Conservation (phyloP, 1,139 yeast genomes). For the Insectozyma bohioensis region DNA sequence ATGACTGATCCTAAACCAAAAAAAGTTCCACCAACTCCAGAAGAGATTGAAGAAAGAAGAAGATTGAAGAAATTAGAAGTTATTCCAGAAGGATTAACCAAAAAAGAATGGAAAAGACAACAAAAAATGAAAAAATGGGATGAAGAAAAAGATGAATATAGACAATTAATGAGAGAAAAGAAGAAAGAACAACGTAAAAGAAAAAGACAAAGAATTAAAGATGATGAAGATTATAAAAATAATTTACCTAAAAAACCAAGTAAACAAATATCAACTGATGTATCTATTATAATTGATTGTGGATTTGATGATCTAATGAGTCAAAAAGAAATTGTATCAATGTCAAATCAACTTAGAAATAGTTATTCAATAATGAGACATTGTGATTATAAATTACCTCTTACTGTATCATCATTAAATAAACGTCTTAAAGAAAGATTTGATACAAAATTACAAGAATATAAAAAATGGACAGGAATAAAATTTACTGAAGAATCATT, state of each 20-base stretch:
- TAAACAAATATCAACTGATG: conserved; percentile 45
- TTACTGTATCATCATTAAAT: conserved; percentile 65
- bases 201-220: conserved; percentile 24
- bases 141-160: conserved; percentile 59
- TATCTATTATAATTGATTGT: conserved; percentile 74
- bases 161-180: conserved; percentile 52
- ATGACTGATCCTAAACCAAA: too few species aligned
- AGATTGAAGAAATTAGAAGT: conserved; percentile 13
- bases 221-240: conserved; percentile 19
- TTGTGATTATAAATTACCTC: conserved; percentile 57
- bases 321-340: conserved; percentile 71
- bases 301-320: conserved; percentile 88
- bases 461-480: conserved; percentile 65
- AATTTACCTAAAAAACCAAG: conserved; percentile 34
- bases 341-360: conserved; percentile 79
- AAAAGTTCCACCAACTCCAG: conserved; percentile 16
- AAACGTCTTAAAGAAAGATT: conserved; percentile 67
- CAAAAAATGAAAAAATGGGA: conserved; percentile 63
- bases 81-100: conserved; percentile 86
- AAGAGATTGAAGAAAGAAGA: conserved; percentile 16
- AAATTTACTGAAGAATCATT: conserved; percentile 52
- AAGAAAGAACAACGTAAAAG: conserved; percentile 43
- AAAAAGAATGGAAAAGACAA: conserved; percentile 75
- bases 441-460: conserved; percentile 58
- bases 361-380: conserved; percentile 77